Conservation (phyloP, 2,329 filamentous ascomycete species). For the Colletotrichum limetticola region DNA sequence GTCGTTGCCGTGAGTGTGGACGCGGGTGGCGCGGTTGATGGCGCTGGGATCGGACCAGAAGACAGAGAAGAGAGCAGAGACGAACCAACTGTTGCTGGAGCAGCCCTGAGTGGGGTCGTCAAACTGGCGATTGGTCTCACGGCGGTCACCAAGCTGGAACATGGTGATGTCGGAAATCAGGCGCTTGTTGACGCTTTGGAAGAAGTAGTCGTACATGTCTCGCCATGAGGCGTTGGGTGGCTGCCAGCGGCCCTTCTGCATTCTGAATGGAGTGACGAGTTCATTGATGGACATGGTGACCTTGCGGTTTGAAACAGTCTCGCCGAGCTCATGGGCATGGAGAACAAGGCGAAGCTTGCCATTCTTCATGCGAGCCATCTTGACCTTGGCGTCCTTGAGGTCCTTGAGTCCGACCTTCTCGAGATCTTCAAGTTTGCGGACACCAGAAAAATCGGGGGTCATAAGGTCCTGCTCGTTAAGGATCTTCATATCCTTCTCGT, state of each 20-base stretch:
- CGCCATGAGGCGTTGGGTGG: constrained; percentile 54
- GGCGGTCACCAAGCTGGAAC: constrained; percentile 40
- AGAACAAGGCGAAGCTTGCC: constrained; percentile 56
- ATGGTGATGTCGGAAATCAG: constrained; percentile 46
- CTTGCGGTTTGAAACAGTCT: constrained; percentile 50
- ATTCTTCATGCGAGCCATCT: constrained; percentile 54
- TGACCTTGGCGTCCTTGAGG: constrained; percentile 47
- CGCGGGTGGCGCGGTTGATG: constrained; percentile 50
- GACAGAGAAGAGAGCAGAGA: constrained; percentile 56
- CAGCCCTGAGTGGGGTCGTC: constrained; percentile 57
- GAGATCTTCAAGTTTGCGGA: constrained; percentile 51
- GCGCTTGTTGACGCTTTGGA: constrained; percentile 44
- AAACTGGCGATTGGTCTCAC: constrained; percentile 42
- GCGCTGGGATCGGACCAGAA: constrained; percentile 54
- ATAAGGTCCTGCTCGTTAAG: constrained; percentile 53
- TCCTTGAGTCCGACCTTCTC: constrained; percentile 52
- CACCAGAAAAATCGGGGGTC: constrained; percentile 54
- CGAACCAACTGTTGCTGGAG: constrained; percentile 53
- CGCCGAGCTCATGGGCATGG: constrained; percentile 46
- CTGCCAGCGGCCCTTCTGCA: constrained; percentile 45
- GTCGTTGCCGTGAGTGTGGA: constrained; percentile 40
- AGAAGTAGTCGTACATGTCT: constrained; percentile 50
- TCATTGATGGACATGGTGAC: constrained; percentile 54
- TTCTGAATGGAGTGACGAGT: constrained; percentile 50
- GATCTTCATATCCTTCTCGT: constrained; percentile 52